Base-by-base conservation (phyloP, 768 basidiomycete genomes). In the Collybia nuda region DNA sequence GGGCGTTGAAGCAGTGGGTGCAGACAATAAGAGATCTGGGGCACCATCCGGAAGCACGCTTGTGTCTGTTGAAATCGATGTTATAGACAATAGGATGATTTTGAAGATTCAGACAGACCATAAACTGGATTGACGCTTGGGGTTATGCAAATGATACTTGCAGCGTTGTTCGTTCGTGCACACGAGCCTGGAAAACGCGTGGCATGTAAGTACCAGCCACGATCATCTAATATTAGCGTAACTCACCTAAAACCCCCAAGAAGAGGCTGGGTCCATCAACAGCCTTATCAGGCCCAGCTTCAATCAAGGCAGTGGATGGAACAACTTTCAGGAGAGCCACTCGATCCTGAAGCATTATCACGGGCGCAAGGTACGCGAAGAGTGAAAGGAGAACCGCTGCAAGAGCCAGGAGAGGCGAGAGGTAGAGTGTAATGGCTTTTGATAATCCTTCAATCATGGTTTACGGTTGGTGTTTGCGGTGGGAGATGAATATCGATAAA, bases 361-460 rank as follows among this genome's bases (percentile, higher is more conserved):
- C 72, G 0, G 90, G 90, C 0, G 90, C 79, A n/a, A 89, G 68
- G 54, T 80, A 88, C 3, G 83, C 77, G 54, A 92, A 80, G 2
- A 89, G 61, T 3, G 81, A 72, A 37, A 92, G 80, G 28, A 91
- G 57, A 43, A 86, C 68, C 8, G 87, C 79, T 4, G 88, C 81
- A 38, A 90, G 68, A 53, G 81, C 76, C 43, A 91, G 68, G 4
- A 88, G 19, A 19, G 87, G 86, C 1, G 87, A 76, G 45, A 91
- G 74, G 61, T 85, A 89, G 46, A 87, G 72, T 47, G 79, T 83
- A 56, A 81, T 71, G 48, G 79, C 78, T 74, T 84, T 89, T 12
- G 87, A 85, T 37, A 89, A 74, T 56, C 80, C 78, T 53, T 82
- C 71, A 60, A 91, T 82, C 90, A 90, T 92, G 58, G 45, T 73